A percentile compares a stretch with the other conserved stretches of the same genome.
phyloP scores from a whole-genome alignment of 2,329 filamentous ascomycete species.

The Diaporthe citrichinensis region DNA sequence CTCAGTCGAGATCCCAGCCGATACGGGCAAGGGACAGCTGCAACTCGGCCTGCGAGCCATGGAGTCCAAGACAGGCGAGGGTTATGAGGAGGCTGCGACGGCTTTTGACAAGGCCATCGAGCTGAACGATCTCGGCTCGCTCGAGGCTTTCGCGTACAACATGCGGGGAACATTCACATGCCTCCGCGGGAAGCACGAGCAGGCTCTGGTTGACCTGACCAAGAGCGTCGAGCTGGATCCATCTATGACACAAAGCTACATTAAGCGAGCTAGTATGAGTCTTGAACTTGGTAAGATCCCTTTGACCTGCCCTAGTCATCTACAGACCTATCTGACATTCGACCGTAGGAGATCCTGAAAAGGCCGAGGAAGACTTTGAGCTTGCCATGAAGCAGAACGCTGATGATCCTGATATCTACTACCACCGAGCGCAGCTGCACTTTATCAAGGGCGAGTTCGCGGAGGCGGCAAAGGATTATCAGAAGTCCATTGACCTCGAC shows the following conservation, averaged over 20 bases:
- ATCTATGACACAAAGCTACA: constrained; percentile 93
- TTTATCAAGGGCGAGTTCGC: constrained; percentile 97
- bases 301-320: neutral
- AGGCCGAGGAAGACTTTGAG: constrained; percentile 89
- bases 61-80: constrained; percentile 88
- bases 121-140: constrained; percentile 82
- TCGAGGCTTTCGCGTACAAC: constrained; percentile 94
- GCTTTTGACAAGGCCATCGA: constrained; percentile 92
- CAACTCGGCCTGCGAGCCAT: constrained; percentile 86
- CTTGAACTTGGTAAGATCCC: constrained; percentile 82
- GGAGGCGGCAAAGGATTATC: constrained; percentile 97
- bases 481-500: constrained; percentile 98
- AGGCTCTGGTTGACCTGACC: constrained; percentile 87
- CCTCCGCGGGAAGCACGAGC: constrained; percentile 87
- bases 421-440: constrained; percentile 97
- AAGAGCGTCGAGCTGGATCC: constrained; percentile 94
- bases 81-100: constrained; percentile 88
- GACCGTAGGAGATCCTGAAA: constrained; percentile 80
- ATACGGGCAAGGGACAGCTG: constrained; percentile 87
- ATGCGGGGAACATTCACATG: constrained; percentile 97
- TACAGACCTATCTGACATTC: constrained; percentile 48
- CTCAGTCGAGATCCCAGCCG: constrained; percentile 80
- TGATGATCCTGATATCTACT: constrained; percentile 96
- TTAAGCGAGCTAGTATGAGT: constrained; percentile 98
- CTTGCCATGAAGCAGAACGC: constrained; percentile 87